Evolutionary conservation across 495 filamentous ascomycete genomes (phyloP), one percentile per base, ranked within the genome.

Genomic region (Talaromyces adpressus): DNA sequence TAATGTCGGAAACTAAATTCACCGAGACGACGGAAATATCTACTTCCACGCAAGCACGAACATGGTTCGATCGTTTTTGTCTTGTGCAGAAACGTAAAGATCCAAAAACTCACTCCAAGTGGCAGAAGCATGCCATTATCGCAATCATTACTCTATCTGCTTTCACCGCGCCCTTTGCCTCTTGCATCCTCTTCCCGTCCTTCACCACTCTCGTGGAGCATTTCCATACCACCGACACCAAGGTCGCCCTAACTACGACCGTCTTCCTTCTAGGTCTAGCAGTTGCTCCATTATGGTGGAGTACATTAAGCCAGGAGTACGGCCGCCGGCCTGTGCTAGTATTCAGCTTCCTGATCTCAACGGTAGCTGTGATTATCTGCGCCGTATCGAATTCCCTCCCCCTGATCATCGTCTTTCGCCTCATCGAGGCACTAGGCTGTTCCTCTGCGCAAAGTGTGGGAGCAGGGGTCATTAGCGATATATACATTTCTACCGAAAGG

Each of bases 361-460:
- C 20, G 7, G 51, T 53, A 20, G 51, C 51, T 12, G 51, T 53
- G 51, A 53, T 53, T 53, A 7, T 53, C 23, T 53, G 51, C 20
- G 51, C 51, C 51, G 20, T 25, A 7, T 53, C 51, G 8, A 25
- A 53, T 18, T 53, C 51, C 6, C 51, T 53, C 7, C 51, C 51
- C 20, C 20, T 53, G 22, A 53, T 53, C 51, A 53, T 53, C 51
- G 51, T 53, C n/a, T 53, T 53, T 27, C 51, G 51, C 11, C 51
- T 53, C 6, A 53, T 53, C 20, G 51, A 53, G 51, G 51, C 51
- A 16, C 51, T 53, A 22, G 51, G 51, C 51, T 53, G 51, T 53
- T 53, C 51, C n/a, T 57, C 54, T 57, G 64, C 56, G 2, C 64
- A 66, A 47, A 41, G 52, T 9, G 59, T 67, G 2, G 66, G 66